A percentile compares a stretch with the other conserved stretches of the same genome.
phyloP scores from a whole-genome alignment of 768 basidiomycete genomes.

The Hericium erinaceus region DNA sequence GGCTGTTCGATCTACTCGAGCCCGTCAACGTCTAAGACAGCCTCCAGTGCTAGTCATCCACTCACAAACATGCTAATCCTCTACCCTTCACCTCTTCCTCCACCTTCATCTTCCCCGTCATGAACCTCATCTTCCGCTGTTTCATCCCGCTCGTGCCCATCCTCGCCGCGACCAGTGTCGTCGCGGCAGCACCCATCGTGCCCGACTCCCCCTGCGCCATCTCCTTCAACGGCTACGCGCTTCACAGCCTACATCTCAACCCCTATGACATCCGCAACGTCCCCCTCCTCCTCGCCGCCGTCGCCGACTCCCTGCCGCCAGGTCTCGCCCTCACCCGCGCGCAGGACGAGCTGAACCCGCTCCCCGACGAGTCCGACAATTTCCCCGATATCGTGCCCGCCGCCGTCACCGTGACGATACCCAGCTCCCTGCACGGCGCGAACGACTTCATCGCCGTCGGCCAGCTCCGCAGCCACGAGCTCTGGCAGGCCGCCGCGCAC shows the following conservation, averaged over 20 bases:
- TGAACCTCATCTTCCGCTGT: not conserved
- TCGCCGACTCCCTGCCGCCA: not conserved
- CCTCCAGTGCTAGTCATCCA: no score
- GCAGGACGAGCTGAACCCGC: not conserved
- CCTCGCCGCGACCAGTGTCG: not conserved
- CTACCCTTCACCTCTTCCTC: not conserved
- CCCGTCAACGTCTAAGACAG: no score
- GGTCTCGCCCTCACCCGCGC: not conserved
- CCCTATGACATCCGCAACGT: not conserved
- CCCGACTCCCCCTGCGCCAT: not conserved
- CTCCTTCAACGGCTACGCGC: constrained; percentile 3
- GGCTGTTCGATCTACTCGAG: no score
- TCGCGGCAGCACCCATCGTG: not conserved
- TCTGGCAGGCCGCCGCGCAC: not conserved
- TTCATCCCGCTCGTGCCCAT: not conserved
- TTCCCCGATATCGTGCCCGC: constrained; percentile 1
- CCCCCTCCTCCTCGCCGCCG: not conserved
- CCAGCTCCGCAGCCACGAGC: constrained; percentile 2
- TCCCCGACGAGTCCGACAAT: not conserved
- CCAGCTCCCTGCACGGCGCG: not conserved
- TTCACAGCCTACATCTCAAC: not conserved
- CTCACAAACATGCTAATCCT: no score
- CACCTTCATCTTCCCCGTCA: not conserved
- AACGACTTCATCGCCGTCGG: not conserved
- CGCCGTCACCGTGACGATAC: constrained; percentile 3